Percentiles rank a stretch among this genome's conserved stretches.
phyloP scores from a whole-genome alignment of 495 filamentous ascomycete species.

The Alectoria sarmentosa region DNA sequence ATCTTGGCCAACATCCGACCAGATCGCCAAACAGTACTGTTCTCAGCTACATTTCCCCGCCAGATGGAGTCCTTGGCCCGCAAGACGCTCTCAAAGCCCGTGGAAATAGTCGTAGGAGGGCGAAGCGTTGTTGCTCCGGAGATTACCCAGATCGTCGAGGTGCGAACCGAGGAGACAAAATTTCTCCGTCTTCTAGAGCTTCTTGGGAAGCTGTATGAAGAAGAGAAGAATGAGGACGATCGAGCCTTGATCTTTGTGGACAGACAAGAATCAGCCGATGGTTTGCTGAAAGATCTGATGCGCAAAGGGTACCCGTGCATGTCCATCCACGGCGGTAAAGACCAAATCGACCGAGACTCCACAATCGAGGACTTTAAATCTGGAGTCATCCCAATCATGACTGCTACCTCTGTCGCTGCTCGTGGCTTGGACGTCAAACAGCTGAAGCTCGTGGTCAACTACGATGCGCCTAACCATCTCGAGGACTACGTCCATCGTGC shows the following conservation, averaged over 20 bases:
- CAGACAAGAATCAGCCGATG: slow-evolving; percentile 88
- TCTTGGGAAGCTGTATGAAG: slow-evolving; percentile 77
- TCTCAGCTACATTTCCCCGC: slow-evolving; percentile 94
- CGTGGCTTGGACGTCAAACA: slow-evolving; percentile 96
- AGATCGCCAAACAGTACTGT: slow-evolving; percentile 86
- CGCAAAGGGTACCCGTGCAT: slow-evolving; percentile 88
- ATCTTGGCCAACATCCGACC: slow-evolving; percentile 87
- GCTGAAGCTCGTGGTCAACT: slow-evolving; percentile 93
- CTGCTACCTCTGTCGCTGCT: slow-evolving; percentile 94
- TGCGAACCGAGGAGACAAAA: slow-evolving; percentile 76
- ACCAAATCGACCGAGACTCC: slow-evolving; percentile 90
- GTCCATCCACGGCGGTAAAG: slow-evolving; percentile 95
- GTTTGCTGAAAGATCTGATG: slow-evolving; percentile 71
- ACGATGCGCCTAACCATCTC: slow-evolving; percentile 90
- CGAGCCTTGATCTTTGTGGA: slow-evolving; percentile 91
- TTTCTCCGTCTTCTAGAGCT: slow-evolving; percentile 78
- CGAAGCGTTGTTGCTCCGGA: slow-evolving; percentile 88
- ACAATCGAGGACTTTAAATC: slow-evolving; percentile 94
- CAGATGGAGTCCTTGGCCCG: slow-evolving; percentile 88
- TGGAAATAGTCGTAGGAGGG: slow-evolving; percentile 90
- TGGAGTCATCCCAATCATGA: slow-evolving; percentile 79
- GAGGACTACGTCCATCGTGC: slow-evolving; percentile 98
- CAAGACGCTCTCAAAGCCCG: slow-evolving; percentile 75
- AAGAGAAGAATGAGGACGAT: slow-evolving; percentile 73
- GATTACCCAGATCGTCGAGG: slow-evolving; percentile 89